A percentile compares a stretch with the other conserved stretches of the same genome.
Conservation (phyloP, 495 filamentous ascomycete species). For the Hypoxylon lienhwacheense region DNA sequence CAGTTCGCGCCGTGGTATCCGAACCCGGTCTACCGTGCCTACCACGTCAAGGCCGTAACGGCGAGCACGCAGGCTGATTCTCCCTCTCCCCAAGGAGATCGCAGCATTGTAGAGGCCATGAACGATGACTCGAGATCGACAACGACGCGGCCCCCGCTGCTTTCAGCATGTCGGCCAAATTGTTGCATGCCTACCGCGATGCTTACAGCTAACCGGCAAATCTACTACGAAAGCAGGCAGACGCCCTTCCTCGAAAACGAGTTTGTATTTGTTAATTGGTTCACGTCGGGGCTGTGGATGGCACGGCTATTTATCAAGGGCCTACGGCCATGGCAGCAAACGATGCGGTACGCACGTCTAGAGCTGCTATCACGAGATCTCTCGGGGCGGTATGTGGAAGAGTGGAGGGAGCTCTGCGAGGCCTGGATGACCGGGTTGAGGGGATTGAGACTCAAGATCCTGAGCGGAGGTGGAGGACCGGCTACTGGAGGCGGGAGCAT, state of each 20-base stretch:
- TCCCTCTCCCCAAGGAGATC: not conserved
- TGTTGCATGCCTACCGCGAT: constrained; percentile 38
- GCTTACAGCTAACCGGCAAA: constrained; percentile 35
- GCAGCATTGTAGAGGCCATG: not conserved
- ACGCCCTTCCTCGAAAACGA: constrained; percentile 44
- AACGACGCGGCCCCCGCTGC: constrained; percentile 12
- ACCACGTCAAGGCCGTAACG: constrained; percentile 32
- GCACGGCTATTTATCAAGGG: constrained; percentile 34
- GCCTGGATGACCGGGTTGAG: constrained; percentile 32
- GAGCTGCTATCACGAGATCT: constrained; percentile 37
- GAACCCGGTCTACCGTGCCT: constrained; percentile 29
- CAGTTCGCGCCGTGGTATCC: constrained; percentile 37
- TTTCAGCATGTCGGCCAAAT: constrained; percentile 37
- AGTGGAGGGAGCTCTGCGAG: constrained; percentile 40
- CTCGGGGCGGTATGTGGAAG: constrained; percentile 10
- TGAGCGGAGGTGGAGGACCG: constrained; percentile 22
- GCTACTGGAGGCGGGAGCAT: constrained; percentile 2
- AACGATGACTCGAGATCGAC: not conserved
- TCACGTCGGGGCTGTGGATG: constrained; percentile 38
- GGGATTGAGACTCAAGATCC: constrained; percentile 38
- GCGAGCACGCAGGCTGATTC: not conserved
- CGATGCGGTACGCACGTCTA: constrained; percentile 39
- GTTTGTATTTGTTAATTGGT: constrained; percentile 44
- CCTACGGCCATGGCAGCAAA: constrained; percentile 39
- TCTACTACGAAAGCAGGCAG: constrained; percentile 39